A percentile compares a stretch with the other conserved stretches of the same genome.
Conservation (phyloP, 2,329 filamentous ascomycete genomes). For the Microcyclospora pomicola region DNA sequence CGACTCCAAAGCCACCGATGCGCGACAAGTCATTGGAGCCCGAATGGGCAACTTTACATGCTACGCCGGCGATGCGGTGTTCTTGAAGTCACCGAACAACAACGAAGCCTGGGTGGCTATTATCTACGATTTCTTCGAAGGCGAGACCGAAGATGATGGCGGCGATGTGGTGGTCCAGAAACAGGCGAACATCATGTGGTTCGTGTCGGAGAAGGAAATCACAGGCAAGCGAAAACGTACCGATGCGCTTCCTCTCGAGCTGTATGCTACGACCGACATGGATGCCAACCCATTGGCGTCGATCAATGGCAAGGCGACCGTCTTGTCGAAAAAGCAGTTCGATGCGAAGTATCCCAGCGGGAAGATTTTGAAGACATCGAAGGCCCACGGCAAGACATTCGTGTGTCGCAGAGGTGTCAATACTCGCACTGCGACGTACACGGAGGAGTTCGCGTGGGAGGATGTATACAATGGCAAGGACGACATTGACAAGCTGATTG, state of each 20-base stretch:
- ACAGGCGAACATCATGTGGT: slow-evolving; percentile 88
- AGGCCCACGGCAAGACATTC: slow-evolving; percentile 73
- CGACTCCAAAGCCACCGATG: slow-evolving; percentile 17
- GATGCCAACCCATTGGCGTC: slow-evolving; percentile 77
- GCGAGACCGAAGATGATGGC: slow-evolving; percentile 51
- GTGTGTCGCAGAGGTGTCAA: slow-evolving; percentile 83
- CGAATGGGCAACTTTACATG: slow-evolving; percentile 72
- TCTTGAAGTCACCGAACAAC: slow-evolving; percentile 70
- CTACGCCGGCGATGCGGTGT: slow-evolving; percentile 64
- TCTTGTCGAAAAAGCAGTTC: slow-evolving; percentile 63
- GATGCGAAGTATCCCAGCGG: slow-evolving; percentile 57
- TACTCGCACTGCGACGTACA: slow-evolving; percentile 77
- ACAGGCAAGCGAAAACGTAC: slow-evolving; percentile 69
- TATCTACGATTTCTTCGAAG: slow-evolving; percentile 66
- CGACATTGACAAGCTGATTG: slow-evolving; percentile 52
- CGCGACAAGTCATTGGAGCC: slow-evolving; percentile 56
- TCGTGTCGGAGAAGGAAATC: slow-evolving; percentile 81
- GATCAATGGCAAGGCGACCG: slow-evolving; percentile 75
- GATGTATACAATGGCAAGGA: slow-evolving; percentile 58
- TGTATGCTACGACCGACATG: slow-evolving; percentile 79
- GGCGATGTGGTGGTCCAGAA: slow-evolving; percentile 37
- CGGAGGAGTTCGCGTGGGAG: slow-evolving; percentile 85
- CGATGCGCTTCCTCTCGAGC: slow-evolving; percentile 69
- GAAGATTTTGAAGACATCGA: slow-evolving; percentile 56
- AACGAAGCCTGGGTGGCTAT: slow-evolving; percentile 89